Evolutionary conservation across 352 stramenopile genomes (phyloP).

Genomic region (Globisporangium rhizosaccharum): DNA sequence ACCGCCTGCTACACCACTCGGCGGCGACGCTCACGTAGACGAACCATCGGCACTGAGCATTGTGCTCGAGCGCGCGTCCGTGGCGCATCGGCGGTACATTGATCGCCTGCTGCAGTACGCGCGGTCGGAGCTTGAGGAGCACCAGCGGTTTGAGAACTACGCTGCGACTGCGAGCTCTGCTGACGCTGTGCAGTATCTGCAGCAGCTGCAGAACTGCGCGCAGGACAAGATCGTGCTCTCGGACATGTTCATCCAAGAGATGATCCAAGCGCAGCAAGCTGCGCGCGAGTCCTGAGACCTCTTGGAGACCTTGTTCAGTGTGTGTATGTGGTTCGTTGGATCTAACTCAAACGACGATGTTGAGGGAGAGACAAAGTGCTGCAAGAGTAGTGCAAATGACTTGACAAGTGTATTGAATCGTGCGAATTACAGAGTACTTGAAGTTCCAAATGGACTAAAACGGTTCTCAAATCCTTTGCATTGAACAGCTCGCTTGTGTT

Average conservation of each 20-base stretch:
- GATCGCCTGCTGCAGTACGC: constrained; percentile 62
- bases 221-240: constrained; percentile 86
- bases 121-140: constrained; percentile 61
- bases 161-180: constrained; percentile 70
- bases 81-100: constrained; percentile 70
- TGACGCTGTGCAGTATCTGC: constrained; percentile 79
- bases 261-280: constrained; percentile 74
- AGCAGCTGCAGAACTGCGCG: constrained; percentile 81
- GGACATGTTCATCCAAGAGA: constrained; percentile 82
- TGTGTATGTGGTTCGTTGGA: background rate
- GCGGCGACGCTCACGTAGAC: constrained; percentile 19
- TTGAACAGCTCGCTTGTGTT: background rate
- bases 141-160: constrained; percentile 74
- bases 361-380: background rate
- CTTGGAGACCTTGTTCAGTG: background rate
- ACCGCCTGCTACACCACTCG: constrained; percentile 17
- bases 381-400: background rate
- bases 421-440: background rate
- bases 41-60: constrained; percentile 59
- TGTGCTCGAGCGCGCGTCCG: constrained; percentile 50
- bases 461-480: background rate
- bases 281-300: constrained; percentile 63
- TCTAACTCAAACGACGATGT: background rate
- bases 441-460: background rate
- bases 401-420: background rate